Conservation (phyloP, 2,329 filamentous ascomycete species). For the Zopfia rhizophila region DNA sequence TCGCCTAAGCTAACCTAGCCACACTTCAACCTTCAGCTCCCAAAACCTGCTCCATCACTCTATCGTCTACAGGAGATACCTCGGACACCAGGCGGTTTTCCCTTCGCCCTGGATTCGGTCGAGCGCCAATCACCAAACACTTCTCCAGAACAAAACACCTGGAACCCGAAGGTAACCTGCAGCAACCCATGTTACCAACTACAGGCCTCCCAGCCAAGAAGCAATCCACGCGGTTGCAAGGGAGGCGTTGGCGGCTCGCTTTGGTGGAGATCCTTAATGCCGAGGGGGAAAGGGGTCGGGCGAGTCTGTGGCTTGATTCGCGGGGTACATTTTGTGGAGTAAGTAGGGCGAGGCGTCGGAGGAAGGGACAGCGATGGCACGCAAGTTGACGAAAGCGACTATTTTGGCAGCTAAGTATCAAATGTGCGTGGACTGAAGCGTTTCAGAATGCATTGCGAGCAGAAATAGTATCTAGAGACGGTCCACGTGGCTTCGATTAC, state of each 20-base stretch:
- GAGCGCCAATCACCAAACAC: conserved; percentile 5
- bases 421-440: too few relatives aligned
- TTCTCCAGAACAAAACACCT: conserved; percentile 7
- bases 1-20: too few relatives aligned
- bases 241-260: conserved; percentile 4
- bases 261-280: conserved; percentile 10
- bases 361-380: too few relatives aligned
- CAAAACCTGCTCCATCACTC: too few relatives aligned
- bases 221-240: too few relatives aligned
- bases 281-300: neutral
- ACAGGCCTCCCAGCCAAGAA: neutral
- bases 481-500: too few relatives aligned
- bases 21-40: too few relatives aligned
- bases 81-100: conserved; percentile 1
- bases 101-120: conserved; percentile 9
- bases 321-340: conserved; percentile 10
- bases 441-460: too few relatives aligned
- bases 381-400: too few relatives aligned
- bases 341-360: conserved; percentile 1
- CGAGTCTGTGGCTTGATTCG: neutral
- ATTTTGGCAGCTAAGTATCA: too few relatives aligned
- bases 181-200: neutral
- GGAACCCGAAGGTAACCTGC: neutral
- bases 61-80: too few relatives aligned
- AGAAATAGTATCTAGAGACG: too few relatives aligned